Conservation (phyloP, 805 yeast genomes). For the Suhomyces canberraensis region DNA sequence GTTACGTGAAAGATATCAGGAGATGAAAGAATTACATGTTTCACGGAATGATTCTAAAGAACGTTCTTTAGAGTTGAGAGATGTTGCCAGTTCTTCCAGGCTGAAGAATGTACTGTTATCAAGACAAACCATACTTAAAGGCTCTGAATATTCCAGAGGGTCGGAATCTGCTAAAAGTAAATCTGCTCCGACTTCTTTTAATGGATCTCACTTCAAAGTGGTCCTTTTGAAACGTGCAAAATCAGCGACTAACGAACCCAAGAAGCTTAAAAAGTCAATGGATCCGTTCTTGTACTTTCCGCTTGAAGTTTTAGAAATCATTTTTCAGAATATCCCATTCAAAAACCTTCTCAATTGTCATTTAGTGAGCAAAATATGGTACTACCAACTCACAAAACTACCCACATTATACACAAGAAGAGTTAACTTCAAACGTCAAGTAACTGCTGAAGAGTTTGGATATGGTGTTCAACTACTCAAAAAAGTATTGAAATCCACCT, state of each 20-base stretch:
- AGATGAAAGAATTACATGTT: too few relatives aligned
- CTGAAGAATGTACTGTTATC: too few relatives aligned
- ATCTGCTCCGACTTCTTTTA: too few relatives aligned
- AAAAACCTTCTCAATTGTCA: constrained; percentile 25
- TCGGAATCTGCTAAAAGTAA: too few relatives aligned
- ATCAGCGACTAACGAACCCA: background rate
- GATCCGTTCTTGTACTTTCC: constrained; percentile 32
- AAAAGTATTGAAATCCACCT: constrained; percentile 16
- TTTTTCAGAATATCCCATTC: constrained; percentile 23
- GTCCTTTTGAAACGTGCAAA: constrained; percentile 17
- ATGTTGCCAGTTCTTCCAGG: too few relatives aligned
- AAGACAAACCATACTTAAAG: too few relatives aligned
- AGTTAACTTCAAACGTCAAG: constrained; percentile 21
- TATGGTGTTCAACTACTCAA: constrained; percentile 28
- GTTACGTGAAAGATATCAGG: constrained; percentile 21
- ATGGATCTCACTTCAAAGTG: constrained; percentile 8
- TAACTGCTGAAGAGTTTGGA: constrained; percentile 26
- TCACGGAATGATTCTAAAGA: too few relatives aligned
- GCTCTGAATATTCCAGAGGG: too few relatives aligned
- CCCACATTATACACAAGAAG: constrained; percentile 23
- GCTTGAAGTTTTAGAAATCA: constrained; percentile 24
- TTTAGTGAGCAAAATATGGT: constrained; percentile 35
- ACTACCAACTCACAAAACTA: constrained; percentile 20
- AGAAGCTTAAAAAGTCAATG: background rate
- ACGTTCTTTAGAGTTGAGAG: too few relatives aligned